Evolutionary conservation across 2,329 filamentous ascomycete species (phyloP), one percentile per base, ranked within the genome.

Genomic region (Phyllosticta citrichinensis): DNA sequence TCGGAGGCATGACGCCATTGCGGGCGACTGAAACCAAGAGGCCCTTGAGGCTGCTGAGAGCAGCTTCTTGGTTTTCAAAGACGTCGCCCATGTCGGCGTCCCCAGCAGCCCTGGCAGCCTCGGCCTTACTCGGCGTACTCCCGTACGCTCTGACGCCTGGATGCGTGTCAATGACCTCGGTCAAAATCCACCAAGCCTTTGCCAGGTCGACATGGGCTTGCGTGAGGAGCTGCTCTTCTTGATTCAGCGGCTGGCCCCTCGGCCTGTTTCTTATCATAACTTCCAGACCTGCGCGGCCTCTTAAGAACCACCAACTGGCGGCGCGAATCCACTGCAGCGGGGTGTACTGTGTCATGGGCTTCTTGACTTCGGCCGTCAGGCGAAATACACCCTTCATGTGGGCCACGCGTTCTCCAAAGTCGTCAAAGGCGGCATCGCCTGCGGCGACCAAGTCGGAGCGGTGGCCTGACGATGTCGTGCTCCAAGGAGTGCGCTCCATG

Each of bases 231-330:
- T 73, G 79, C 81, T 76, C 64, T 78, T 81, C 67, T 24, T 57
- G 58, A 54, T 64, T 81, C 33, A 14, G 11, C 53, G 65, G 67
- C 27, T 61, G 58, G 52, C 74, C 79, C 40, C 77, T 75, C 30
- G 86, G 81, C 6, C 83, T 81, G 58, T 84, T 85, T 63, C 89
- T 82, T 55, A 95, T 85, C 50, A 87, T 79, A 12, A 76, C 74
- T 71, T 96, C 92, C 57, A 96, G 79, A 10, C 86, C 85, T 68
- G 86, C 83, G 63, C 91, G 86, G 20, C 91, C 92, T 66, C 84
- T 87, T 54, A 96, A 71, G 68, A 96, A 95, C 92, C 92, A 97
- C 92, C 92, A 97, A 0, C 89, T 77, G 3, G 85, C 86, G 24
- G 86, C 87, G 62, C 89, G 82, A 10, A 87, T 79, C 77, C 92